Percentiles rank a stretch among this genome's conserved stretches.
Evolutionary conservation across 768 basidiomycete species (phyloP).

Genomic region (Gyrodon lividus): DNA sequence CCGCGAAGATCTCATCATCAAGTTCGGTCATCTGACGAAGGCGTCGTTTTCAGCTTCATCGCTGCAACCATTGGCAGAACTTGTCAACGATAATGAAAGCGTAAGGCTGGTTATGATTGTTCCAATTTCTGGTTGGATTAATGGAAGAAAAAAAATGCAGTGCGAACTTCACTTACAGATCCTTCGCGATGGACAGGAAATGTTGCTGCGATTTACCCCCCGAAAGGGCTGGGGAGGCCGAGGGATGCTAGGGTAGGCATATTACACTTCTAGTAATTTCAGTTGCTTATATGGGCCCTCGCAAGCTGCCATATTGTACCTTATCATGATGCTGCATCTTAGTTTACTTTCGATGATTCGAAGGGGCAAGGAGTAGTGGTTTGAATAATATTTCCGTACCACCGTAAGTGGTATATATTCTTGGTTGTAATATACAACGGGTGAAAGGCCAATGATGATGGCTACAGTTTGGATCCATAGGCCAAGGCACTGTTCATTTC

Average conservation of each 20-base stretch:
- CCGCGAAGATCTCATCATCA: slow-evolving; percentile 67
- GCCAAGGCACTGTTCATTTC: slow-evolving; percentile 15
- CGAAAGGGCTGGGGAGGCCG: slow-evolving; percentile 83
- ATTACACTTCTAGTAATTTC: neutral
- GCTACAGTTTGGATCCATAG: slow-evolving; percentile 21
- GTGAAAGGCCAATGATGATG: neutral
- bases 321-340: slow-evolving; percentile 28
- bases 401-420: neutral
- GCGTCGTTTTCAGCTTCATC: slow-evolving; percentile 51
- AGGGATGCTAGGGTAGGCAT: slow-evolving; percentile 73
- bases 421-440: neutral
- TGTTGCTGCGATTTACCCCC: slow-evolving; percentile 62
- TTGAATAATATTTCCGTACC: neutral
- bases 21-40: slow-evolving; percentile 65
- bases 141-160: slow-evolving; percentile 37
- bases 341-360: neutral
- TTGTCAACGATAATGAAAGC: slow-evolving; percentile 80
- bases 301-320: slow-evolving; percentile 64
- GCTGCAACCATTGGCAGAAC: slow-evolving; percentile 64
- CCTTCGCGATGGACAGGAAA: slow-evolving; percentile 45
- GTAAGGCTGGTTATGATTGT: slow-evolving; percentile 41
- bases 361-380: neutral
- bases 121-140: neutral
- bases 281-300: slow-evolving; percentile 5
- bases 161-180: slow-evolving; percentile 57